phyloP scores from a whole-genome alignment of 2,329 filamentous ascomycete species.

The Pochonia chlamydosporia region DNA sequence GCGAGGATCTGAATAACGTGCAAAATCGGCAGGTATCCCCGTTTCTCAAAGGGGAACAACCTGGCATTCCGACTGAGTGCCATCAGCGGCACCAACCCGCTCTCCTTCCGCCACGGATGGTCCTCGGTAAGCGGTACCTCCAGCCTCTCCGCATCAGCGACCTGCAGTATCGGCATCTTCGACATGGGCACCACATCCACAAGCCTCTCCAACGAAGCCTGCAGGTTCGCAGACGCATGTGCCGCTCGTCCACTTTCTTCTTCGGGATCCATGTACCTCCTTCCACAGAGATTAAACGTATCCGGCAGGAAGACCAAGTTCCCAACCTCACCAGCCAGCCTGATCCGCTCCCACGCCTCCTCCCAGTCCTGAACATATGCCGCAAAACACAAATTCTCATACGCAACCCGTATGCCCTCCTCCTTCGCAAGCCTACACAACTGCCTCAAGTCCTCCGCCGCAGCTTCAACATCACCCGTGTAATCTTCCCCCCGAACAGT shows the following conservation, averaged over 20 bases:
- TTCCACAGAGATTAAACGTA: conserved; percentile 20
- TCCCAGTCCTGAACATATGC: conserved; percentile 10
- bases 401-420: conserved; percentile 12
- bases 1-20: conserved; percentile 21
- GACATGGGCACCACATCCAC: no score
- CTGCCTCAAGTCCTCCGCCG: no score
- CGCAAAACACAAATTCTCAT: conserved; percentile 16
- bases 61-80: conserved; percentile 13
- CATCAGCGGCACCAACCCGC: conserved; percentile 9
- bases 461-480: no score
- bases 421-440: conserved; percentile 2
- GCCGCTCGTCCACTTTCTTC: not conserved
- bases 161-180: conserved; percentile 12
- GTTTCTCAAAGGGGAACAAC: conserved; percentile 13
- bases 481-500: no score
- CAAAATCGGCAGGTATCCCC: conserved; percentile 21
- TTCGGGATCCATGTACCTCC: not conserved
- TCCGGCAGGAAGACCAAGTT: conserved; percentile 19
- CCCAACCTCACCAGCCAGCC: not conserved
- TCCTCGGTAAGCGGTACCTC: not conserved
- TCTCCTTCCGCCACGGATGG: conserved; percentile 7
- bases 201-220: no score
- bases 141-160: conserved; percentile 14
- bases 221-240: not conserved
- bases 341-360: conserved; percentile 12